Conservation (phyloP, 352 stramenopile species). For the Pseudoperonospora humuli region DNA sequence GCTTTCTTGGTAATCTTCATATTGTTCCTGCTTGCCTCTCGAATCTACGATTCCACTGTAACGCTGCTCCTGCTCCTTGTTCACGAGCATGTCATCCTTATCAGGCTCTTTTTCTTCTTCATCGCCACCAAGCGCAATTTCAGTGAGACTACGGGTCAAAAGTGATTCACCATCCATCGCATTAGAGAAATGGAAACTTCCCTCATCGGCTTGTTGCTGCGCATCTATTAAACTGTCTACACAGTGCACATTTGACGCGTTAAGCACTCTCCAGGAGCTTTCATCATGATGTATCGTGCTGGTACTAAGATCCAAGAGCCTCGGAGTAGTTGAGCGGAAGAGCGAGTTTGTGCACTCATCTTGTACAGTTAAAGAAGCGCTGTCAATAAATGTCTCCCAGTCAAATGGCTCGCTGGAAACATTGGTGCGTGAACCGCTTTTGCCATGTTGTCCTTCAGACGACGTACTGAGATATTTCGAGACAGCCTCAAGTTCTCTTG, state of each 20-base stretch:
- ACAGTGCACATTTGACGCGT: background rate
- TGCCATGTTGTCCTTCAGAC: constrained; percentile 6
- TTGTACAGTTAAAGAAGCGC: constrained; percentile 24
- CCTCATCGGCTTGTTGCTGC: constrained; percentile 2
- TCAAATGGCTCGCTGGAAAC: constrained; percentile 30
- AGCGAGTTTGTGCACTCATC: constrained; percentile 14
- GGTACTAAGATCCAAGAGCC: constrained; percentile 12
- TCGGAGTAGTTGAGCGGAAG: constrained; percentile 4
- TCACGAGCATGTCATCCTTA: constrained; percentile 3
- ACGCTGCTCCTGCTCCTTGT: constrained; percentile 7
- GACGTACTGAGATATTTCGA: constrained; percentile 13
- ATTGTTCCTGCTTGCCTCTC: constrained; percentile 1
- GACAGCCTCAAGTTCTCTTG: constrained; percentile 15
- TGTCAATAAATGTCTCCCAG: constrained; percentile 64
- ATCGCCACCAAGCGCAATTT: constrained; percentile 17
- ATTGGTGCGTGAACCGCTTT: constrained; percentile 9
- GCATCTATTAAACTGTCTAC: constrained; percentile 4
- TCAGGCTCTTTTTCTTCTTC: constrained; percentile 31
- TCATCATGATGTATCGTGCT: constrained; percentile 20
- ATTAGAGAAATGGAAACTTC: background rate
- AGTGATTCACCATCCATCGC: background rate
- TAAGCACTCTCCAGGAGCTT: constrained; percentile 5
- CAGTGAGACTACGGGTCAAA: constrained; percentile 4
- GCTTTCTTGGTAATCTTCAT: constrained; percentile 4
- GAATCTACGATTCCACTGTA: background rate